A percentile compares a stretch with the other conserved stretches of the same genome.
These are phyloP conservation scores for Lindgomyces ingoldianus DNA, from an alignment of 495 filamentous ascomycete genomes.

Conservation along the genomic window DNA sequence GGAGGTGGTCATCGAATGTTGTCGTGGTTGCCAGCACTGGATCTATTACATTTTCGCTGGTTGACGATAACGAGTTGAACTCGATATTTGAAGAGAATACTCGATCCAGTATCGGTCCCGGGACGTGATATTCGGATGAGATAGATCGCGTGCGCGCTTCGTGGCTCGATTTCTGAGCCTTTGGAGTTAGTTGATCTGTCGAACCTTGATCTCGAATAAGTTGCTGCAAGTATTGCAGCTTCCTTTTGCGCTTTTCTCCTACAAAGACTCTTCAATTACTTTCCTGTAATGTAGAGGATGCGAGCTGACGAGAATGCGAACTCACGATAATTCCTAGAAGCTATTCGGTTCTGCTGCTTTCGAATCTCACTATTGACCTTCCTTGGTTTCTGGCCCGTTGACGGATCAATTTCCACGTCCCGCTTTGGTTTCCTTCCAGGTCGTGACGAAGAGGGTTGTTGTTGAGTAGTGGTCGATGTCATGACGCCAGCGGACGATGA, in stretches of 20 bases:
- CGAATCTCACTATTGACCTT: conserved; percentile 33
- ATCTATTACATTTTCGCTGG: conserved; percentile 2
- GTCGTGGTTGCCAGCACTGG: conserved; percentile 4
- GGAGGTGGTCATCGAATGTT: conserved; percentile 15
- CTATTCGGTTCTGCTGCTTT: conserved; percentile 35
- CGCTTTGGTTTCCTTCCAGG: conserved; percentile 13
- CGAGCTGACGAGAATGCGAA: background rate
- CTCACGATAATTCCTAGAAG: conserved; percentile 33
- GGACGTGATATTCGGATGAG: conserved; percentile 11
- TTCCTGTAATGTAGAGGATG: background rate
- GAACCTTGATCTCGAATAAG: conserved; percentile 16
- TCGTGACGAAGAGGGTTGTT: background rate
- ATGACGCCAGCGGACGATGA: conserved; percentile 17
- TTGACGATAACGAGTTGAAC: conserved; percentile 4
- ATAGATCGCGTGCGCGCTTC: background rate
- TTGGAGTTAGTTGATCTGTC: background rate
- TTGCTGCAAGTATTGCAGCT: conserved; percentile 31
- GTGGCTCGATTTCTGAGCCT: background rate
- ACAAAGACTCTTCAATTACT: background rate
- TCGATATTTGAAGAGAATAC: background rate
- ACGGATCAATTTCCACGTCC: background rate
- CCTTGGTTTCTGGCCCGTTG: conserved; percentile 28
- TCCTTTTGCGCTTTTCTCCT: conserved; percentile 34
- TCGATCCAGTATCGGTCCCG: background rate
- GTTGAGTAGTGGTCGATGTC: background rate